Evolutionary conservation across 1,284 basidiomycete genomes (phyloP), one percentile per base, ranked within the genome.

Genomic region (Porogramme epimiltina): DNA sequence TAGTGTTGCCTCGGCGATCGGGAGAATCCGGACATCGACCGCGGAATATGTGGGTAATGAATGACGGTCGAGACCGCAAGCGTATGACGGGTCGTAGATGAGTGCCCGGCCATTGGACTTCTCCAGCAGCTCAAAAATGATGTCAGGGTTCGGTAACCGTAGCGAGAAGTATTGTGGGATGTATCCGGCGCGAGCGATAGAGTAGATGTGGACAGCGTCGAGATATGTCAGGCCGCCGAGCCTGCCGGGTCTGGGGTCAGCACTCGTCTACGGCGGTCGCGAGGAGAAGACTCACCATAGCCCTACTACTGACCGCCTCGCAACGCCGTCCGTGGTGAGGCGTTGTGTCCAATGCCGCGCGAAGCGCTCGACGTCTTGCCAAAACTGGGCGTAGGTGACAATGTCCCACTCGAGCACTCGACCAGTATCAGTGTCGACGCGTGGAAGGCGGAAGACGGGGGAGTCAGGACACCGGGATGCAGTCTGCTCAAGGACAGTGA

Each of bases 91-190:
- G 62, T 87, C 84, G 67, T 77, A 79, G 54, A 89, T 75, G 55
- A 89, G 73, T 26, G 84, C 85, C 59, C 73, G 70, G 28, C 84
- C 84, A 46, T 76, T 66, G 49, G 84, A 81, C 62, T 71, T 79
- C 24, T 63, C 66, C 37, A 89, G 74, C 13, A 89, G 75, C 60
- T 88, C 84, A 59, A 79, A 80, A 62, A 89, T 74, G 31, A 89
- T 82, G 24, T 76, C 74, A 38, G 86, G 82, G 57, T 82, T 87
- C 22, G 87, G 84, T 28, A 89, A 76, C 13, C 84, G 79, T 51
- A 89, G 71, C 61, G 84, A 85, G 72, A 89, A 87, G 25, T 89
- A 68, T 57, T 89, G 87, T 0, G 87, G 87, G 52, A 87, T 71
- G 63, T 81, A 89, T 4, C 86, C 86, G 9, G 87, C 87, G 62